Evolutionary conservation across 2,329 filamentous ascomycete species (phyloP).

Genomic region (Fusarium redolens): DNA sequence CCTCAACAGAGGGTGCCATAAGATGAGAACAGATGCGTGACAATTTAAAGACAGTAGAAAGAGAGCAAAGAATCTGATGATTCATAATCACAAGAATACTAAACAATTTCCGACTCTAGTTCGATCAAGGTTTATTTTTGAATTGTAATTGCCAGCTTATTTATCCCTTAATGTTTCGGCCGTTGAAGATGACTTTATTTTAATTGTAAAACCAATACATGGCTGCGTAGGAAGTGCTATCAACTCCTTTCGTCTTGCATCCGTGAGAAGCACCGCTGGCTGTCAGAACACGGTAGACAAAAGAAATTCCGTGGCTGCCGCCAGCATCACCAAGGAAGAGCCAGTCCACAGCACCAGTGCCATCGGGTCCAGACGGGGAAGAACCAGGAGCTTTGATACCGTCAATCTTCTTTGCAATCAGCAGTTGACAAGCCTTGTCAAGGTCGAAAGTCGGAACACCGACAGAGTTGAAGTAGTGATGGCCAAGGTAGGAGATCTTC

Average conservation of each 20-base stretch:
- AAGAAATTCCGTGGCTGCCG: slow-evolving; percentile 50
- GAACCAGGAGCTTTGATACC: slow-evolving; percentile 62
- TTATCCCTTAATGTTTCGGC: too few species aligned
- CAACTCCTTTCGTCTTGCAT: slow-evolving; percentile 55
- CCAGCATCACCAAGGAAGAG: slow-evolving; percentile 59
- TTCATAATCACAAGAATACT: too few species aligned
- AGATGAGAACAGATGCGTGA: too few species aligned
- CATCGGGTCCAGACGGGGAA: slow-evolving; percentile 58
- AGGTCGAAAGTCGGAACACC: slow-evolving; percentile 71
- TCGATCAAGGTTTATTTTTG: too few species aligned
- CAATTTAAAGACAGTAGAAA: too few species aligned
- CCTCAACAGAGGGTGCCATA: too few species aligned
- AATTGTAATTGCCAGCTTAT: too few species aligned
- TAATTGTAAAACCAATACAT: slow-evolving; percentile 68
- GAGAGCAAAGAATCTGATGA: too few species aligned
- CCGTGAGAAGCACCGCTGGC: slow-evolving; percentile 61
- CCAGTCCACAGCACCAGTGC: slow-evolving; percentile 66
- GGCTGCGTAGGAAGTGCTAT: slow-evolving; percentile 67
- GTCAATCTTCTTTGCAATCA: slow-evolving; percentile 61
- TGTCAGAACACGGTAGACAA: slow-evolving; percentile 66
- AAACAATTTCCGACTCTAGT: too few species aligned
- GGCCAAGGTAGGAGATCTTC: slow-evolving; percentile 62
- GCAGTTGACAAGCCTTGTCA: slow-evolving; percentile 49
- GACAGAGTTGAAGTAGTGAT: slow-evolving; percentile 72
- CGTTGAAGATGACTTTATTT: not conserved